Base-by-base conservation (phyloP, 2,329 filamentous ascomycete species). In the Pseudocercospora fuligena region DNA sequence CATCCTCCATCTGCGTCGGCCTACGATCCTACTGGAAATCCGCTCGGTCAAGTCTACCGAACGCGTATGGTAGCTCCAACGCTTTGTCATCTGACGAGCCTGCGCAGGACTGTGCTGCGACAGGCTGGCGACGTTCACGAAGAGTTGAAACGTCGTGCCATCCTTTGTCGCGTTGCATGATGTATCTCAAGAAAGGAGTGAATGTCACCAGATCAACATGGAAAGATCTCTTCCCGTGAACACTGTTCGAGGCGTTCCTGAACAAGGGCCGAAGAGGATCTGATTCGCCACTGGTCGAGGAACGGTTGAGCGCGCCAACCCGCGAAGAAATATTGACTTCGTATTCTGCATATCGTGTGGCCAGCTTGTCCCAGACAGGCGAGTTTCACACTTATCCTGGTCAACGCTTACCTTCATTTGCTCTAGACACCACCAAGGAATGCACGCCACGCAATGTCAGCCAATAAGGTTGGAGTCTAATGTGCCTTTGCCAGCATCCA, bases 361-460 rank as follows among this genome's bases (percentile, higher is more conserved):
- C 27, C 12, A n/a, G 51, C 51, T 56, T 29, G 25, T n/a, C 51
- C 51, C 23, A 56, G 27, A n/a, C 16, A 29, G 25, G 51, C 7
- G 9, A 25, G 51, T 56, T 56, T 56, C 51, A 56, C 16, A n/a
- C 12, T 56, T 33, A 31, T 56, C 51, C 51, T 27, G 3, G 16
- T n/a, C 51, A 31, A 56, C 51, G 51, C 51, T 56, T 29, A 11
- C 51, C 51, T 56, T 56, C 25, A 56, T 56, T 56, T 31, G 51
- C 51, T 31, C 25, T 56, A 56, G 23, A 54, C 12, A 25, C 33
- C 33, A 25, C 49, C 49, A 29, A 54, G 51, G 51, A 27, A 56
- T 56, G 51, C 51, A 19, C 25, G 51, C 23, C 51, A 31, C 51
- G 51, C 23, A n/a, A 27, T n/a, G 12, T 16, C 47, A 25, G 47